Conservation (phyloP, 305 asterid genomes). For the Fraxinus dipetala region DNA sequence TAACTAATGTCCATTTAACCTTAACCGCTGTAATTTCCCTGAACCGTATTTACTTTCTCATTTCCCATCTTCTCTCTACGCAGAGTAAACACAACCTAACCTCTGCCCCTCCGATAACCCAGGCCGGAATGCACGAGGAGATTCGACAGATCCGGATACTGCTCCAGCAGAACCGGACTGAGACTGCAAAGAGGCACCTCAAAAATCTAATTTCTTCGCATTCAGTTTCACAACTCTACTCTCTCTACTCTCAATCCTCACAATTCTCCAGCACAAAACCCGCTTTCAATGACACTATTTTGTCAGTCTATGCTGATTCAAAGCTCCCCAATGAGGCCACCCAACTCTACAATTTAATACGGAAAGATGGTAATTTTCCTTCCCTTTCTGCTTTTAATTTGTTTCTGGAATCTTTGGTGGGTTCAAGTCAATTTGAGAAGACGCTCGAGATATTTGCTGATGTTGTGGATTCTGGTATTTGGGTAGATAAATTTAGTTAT, state of each 20-base stretch:
- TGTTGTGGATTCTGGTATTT: conserved; percentile 46
- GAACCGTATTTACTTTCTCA: neutral
- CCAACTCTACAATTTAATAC: conserved; percentile 46
- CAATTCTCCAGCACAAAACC: conserved; percentile 32
- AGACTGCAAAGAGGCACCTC: conserved; percentile 53
- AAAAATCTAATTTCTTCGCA: conserved; percentile 33
- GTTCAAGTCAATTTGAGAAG: conserved; percentile 29
- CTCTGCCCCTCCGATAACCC: neutral
- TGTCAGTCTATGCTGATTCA: conserved; percentile 53
- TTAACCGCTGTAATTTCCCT: neutral
- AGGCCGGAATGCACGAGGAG: conserved; percentile 33
- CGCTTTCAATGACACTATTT: conserved; percentile 37
- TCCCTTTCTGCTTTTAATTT: conserved; percentile 48
- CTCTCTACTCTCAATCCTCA: conserved; percentile 32
- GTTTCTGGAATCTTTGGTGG: conserved; percentile 58
- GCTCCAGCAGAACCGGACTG: conserved; percentile 48
- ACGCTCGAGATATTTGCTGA: conserved; percentile 44
- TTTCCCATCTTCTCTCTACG: neutral
- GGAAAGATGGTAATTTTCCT: conserved; percentile 49
- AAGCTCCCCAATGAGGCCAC: conserved; percentile 50
- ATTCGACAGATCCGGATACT: conserved; percentile 43
- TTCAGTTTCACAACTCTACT: conserved; percentile 49
- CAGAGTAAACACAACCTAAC: neutral
- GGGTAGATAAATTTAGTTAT: conserved; percentile 57
- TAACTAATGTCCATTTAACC: neutral